phyloP scores from a whole-genome alignment of 2,329 filamentous ascomycete genomes.

The Byssothecium circinans region DNA sequence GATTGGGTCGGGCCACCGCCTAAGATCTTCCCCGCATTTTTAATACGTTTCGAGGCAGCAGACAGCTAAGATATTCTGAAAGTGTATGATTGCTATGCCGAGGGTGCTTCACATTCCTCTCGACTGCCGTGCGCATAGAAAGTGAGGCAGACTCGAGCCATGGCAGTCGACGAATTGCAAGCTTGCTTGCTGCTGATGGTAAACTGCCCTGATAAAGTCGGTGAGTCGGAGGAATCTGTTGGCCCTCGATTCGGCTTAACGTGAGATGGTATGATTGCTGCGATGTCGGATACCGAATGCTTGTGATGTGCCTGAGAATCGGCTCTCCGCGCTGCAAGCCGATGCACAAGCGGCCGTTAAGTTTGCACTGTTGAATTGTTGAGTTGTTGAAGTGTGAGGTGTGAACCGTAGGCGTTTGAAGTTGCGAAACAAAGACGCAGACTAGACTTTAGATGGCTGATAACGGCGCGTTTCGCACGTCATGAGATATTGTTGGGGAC shows the following conservation, averaged over 20 bases:
- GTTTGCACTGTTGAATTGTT: not conserved
- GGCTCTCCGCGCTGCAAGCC: conserved; percentile 10
- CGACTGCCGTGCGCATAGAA: not conserved
- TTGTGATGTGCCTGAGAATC: conserved; percentile 8
- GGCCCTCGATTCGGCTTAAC: conserved; percentile 6
- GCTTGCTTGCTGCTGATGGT: not conserved
- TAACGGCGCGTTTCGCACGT: conserved; percentile 1
- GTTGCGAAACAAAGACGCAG: conserved; percentile 3
- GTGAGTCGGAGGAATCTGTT: conserved; percentile 12
- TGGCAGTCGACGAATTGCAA: not conserved
- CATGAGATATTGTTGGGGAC: conserved; percentile 1
- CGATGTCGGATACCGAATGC: conserved; percentile 11
- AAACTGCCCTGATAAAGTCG: no score
- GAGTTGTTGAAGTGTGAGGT: no score
- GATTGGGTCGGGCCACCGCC: not conserved
- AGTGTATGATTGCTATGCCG: not conserved
- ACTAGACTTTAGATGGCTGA: not conserved
- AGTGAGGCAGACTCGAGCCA: not conserved
- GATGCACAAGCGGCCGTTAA: not conserved
- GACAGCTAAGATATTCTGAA: not conserved
- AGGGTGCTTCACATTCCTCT: conserved; percentile 1
- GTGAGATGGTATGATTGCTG: conserved; percentile 1
- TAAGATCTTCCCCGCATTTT: conserved; percentile 17
- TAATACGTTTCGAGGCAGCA: conserved; percentile 5
- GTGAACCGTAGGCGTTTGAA: not conserved